Conservation (phyloP, 2,329 filamentous ascomycete species). For the Nemania diffusa region DNA sequence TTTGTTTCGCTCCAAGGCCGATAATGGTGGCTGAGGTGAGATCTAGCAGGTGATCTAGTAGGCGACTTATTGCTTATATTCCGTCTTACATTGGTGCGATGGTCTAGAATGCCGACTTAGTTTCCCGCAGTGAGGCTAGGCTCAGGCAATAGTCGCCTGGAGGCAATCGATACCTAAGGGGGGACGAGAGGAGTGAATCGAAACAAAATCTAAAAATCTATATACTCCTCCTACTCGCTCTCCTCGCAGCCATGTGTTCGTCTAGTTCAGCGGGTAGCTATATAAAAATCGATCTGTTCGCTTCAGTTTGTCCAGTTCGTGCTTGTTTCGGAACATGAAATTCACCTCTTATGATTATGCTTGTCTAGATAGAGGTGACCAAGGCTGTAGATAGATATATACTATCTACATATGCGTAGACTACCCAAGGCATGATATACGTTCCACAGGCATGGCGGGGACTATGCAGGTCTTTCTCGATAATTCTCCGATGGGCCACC, state of each 20-base stretch:
- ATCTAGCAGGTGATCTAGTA: conserved; percentile 2
- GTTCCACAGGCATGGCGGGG: not conserved
- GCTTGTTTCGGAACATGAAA: not conserved
- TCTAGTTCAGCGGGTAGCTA: not conserved
- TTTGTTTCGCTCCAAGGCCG: not conserved
- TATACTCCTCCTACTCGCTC: not conserved
- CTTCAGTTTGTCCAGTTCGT: not conserved
- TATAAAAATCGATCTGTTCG: not conserved
- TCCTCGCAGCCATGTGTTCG: not conserved
- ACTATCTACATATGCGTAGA: not conserved
- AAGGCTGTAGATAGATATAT: not conserved
- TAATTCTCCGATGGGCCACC: conserved; percentile 6
- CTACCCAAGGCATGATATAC: no score
- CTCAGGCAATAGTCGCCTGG: not conserved
- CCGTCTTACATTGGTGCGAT: no score
- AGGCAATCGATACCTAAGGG: not conserved
- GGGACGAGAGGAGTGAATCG: not conserved
- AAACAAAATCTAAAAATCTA: not conserved
- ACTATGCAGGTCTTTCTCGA: conserved; percentile 7
- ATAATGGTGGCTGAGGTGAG: conserved; percentile 1
- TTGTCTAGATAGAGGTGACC: not conserved
- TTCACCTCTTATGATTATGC: not conserved
- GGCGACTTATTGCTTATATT: not conserved
- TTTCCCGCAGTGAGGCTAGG: not conserved
- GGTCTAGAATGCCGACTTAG: no score